Base-by-base conservation (phyloP, 441 rosid species). In the Aquilaria agallochum region DNA sequence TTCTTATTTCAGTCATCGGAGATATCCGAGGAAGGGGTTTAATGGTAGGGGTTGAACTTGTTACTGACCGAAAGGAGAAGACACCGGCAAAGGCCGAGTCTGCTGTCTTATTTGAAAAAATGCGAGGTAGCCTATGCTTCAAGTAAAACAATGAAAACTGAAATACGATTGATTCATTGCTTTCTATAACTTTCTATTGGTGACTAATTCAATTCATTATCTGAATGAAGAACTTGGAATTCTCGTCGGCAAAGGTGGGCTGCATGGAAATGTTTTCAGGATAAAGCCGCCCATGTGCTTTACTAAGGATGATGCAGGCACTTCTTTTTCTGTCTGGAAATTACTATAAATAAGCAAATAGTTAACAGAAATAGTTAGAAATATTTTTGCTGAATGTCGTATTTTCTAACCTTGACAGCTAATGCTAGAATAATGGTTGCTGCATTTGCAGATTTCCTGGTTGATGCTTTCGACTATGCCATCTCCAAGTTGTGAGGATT, bases 211-310 rank as follows among this genome's bases (percentile, higher is more conserved):
- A 15, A 62, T 42, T 30, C 33, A 13, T 53, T 62, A 47, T 59
- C 50, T 36, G 46, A 33, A 12, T 68, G 74, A 71, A 95, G 98
- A 89, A 58, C 85, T 82, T 1, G 93, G 99, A 3, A 65, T 90
- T 20, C 79, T 95, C 52, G 84, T 88, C 2, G 95, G 98, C 60
- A 92, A 95, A 82, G 98, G 97, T n/a, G 99, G 99, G 55, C 72
- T 84, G 11, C 86, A 95, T 46, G 96, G 92, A 42, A 95, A 80
- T 27, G 96, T 91, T 63, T 89, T 95, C 77, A 83, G 97, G 68
- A 80, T 95, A 68, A 91, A 86, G 63, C 96, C 97, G 11, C 99
- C 96, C 0, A 86, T 89, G 97, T 95, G 99, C 73, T 95, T 88
- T 72, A 76, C 85, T 55, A 88, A 86, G 76, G 89, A 88, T 30